Percentiles rank a stretch among this genome's conserved stretches.
phyloP scores from a whole-genome alignment of 169 alveolate genomes.

The Plasmodium vivax region DNA sequence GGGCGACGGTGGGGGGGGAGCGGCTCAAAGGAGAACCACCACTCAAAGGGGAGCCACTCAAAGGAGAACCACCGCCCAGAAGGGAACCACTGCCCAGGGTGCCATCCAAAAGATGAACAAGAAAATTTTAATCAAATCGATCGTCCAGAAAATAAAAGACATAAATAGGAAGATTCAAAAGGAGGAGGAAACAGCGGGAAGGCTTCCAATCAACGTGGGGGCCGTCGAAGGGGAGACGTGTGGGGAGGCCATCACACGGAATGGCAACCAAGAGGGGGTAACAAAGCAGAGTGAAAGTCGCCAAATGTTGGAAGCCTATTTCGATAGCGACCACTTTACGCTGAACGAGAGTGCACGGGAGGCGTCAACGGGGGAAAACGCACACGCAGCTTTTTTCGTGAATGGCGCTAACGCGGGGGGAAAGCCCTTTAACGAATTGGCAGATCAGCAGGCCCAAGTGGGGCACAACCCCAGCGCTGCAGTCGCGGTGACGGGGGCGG shows the following conservation, averaged over 20 bases:
- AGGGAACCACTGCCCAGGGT: background rate
- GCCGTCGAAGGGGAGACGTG: background rate
- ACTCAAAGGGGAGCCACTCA: background rate
- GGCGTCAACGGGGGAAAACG: background rate
- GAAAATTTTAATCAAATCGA: slow-evolving; percentile 69
- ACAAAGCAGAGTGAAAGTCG: background rate
- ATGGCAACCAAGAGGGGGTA: background rate
- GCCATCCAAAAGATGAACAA: slow-evolving; percentile 67
- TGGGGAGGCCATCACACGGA: background rate
- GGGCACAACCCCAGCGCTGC: background rate
- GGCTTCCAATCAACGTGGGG: background rate
- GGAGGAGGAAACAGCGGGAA: background rate
- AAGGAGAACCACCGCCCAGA: background rate
- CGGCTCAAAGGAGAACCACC: background rate
- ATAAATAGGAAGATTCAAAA: slow-evolving; percentile 24
- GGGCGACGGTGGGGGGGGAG: background rate
- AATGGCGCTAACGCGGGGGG: background rate
- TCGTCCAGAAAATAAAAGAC: slow-evolving; percentile 60
- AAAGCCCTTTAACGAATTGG: background rate
- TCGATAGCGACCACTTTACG: slow-evolving; percentile 10
- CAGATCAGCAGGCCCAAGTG: background rate
- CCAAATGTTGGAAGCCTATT: slow-evolving; percentile 14
- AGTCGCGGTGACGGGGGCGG: background rate
- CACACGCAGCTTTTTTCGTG: slow-evolving; percentile 19
- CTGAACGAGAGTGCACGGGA: slow-evolving; percentile 11